These are phyloP conservation scores for Diatrype stigma DNA, from an alignment of 2,329 filamentous ascomycete genomes.

Conservation along the genomic window DNA sequence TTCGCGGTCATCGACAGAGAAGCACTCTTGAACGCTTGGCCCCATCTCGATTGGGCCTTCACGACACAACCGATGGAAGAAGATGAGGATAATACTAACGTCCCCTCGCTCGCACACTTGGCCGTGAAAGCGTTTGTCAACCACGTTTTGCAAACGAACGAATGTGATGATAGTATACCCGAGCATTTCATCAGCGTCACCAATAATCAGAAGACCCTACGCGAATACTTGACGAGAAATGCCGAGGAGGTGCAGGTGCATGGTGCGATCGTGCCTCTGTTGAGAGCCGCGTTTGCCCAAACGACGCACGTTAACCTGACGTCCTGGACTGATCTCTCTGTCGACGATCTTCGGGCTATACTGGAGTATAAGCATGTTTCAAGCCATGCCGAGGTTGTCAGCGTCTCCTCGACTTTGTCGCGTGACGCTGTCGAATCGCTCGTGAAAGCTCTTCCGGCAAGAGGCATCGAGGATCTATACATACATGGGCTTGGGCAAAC, in stretches of 20 bases:
- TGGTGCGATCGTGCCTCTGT: neutral
- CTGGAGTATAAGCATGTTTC: neutral
- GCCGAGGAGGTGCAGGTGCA: neutral
- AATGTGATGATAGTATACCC: too few species aligned
- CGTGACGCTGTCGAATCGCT: neutral
- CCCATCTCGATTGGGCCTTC: too few species aligned
- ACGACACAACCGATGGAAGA: too few species aligned
- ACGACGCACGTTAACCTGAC: neutral
- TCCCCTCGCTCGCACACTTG: too few species aligned
- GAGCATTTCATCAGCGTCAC: too few species aligned
- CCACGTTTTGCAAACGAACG: too few species aligned
- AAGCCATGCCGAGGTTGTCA: neutral
- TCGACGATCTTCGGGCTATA: neutral
- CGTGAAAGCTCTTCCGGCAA: neutral
- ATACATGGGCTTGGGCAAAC: neutral
- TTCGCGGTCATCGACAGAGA: too few species aligned
- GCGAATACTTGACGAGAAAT: neutral
- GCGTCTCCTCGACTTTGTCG: neutral
- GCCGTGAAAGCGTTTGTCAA: too few species aligned
- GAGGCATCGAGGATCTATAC: neutral
- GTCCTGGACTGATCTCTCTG: neutral
- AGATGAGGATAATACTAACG: too few species aligned
- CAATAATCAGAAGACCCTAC: too few species aligned
- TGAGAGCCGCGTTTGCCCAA: neutral
- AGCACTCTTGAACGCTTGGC: too few species aligned